Base-by-base conservation (phyloP, 768 basidiomycete genomes). In the Lepiota brunneoincarnata region DNA sequence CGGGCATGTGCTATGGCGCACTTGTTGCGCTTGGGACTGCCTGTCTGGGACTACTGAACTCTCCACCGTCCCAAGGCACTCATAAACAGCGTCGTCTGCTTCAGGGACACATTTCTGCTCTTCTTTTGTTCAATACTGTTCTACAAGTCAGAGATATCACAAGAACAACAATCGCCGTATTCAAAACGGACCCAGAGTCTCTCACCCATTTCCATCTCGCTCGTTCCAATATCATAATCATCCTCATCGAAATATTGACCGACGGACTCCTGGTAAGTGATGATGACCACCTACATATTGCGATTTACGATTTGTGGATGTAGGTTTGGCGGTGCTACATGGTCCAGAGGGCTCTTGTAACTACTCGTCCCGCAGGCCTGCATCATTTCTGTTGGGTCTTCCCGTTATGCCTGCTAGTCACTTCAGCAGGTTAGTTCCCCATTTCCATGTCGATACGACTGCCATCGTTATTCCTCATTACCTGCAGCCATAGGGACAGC, bases 301-400 rank as follows among this genome's bases (percentile, higher is more conserved):
- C 38, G 18, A 39, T 6, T 6, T 5, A 39, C 5, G 11, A 17
- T 11, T n/a, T n/a, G n/a, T n/a, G n/a, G n/a, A 20, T 5, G 9
- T 18, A 40, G 37, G 49, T 50, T 11, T 50, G 49, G 49, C 39
- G 49, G 23, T 50, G 49, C 20, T 50, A 50, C 21, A 50, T 50
- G 49, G 49, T 50, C 6, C 49, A 50, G 38, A 39, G n/a, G n/a
- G n/a, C n/a, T n/a, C n/a, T n/a, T n/a, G n/a, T n/a, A n/a, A n/a
- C n/a, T n/a, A n/a, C n/a, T 50, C 9, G 24, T 0, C 3, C 26
- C 38, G 9, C 39, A 17, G 34, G 21, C 39, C 11, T 12, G 24
- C 35, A 51, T 21, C 26, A 51, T 21, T 0, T 51, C 4, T 43
- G 39, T 12, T 51, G 50, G 50, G 42, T 42, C 5, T 12, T 51